Evolutionary conservation across 306 rosid species (phyloP).

Genomic region (Senna siamea): DNA sequence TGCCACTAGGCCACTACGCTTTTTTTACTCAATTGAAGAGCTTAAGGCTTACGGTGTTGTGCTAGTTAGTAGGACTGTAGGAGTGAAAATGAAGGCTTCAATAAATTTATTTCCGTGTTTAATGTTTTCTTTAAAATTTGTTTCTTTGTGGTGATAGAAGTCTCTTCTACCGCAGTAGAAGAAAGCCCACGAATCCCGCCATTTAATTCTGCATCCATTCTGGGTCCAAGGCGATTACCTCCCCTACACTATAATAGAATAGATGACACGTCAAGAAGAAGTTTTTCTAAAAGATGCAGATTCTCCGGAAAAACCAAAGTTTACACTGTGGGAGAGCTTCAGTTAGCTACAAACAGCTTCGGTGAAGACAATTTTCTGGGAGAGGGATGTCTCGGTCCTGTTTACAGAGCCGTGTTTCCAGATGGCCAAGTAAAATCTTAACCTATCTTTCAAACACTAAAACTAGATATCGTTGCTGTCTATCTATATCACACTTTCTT

Average conservation of each 20-base stretch:
- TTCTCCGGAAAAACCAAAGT: conserved; percentile 61
- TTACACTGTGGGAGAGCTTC: conserved; percentile 76
- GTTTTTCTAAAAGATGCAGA: conserved; percentile 64
- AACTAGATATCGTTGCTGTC: conserved; percentile 9
- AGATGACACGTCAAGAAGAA: conserved; percentile 60
- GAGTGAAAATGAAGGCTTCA: neutral
- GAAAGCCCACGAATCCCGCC: conserved; percentile 58
- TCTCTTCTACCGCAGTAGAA: conserved; percentile 46
- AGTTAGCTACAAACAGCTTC: conserved; percentile 79
- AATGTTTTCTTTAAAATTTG: neutral
- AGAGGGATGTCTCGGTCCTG: conserved; percentile 89
- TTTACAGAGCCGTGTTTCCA: conserved; percentile 84
- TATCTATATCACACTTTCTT: neutral
- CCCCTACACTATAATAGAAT: conserved; percentile 53
- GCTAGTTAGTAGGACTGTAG: neutral
- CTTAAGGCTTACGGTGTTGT: too few relatives aligned
- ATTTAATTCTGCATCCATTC: conserved; percentile 57
- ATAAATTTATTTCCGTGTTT: conserved; percentile 15
- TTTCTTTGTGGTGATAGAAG: conserved; percentile 38
- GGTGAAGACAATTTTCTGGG: conserved; percentile 71
- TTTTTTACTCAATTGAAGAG: neutral
- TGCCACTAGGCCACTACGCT: neutral
- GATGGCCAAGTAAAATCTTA: conserved; percentile 66
- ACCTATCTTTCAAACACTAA: conserved; percentile 13
- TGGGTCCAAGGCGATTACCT: conserved; percentile 63